These are phyloP conservation scores for Gracilariopsis chorda DNA, from an alignment of 23 red algal genomes.

Conservation along the genomic window DNA sequence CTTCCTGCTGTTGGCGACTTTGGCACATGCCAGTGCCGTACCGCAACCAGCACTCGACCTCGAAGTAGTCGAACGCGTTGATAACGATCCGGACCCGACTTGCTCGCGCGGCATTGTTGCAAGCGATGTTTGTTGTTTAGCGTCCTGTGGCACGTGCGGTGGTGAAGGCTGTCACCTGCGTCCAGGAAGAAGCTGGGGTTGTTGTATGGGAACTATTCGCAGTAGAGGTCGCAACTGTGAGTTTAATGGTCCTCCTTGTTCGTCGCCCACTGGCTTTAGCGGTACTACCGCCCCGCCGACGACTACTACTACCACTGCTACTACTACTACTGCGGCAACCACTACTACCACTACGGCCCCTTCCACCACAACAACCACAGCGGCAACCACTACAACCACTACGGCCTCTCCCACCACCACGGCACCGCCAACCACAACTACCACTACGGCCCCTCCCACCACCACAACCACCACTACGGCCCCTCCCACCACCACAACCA, in stretches of 20 bases:
- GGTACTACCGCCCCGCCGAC: too few relatives aligned
- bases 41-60: too few relatives aligned
- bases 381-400: too few relatives aligned
- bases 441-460: background rate
- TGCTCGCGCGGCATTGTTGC: slow-evolving; percentile 30
- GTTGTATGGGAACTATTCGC: background rate
- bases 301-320: too few relatives aligned
- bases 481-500: background rate
- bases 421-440: too few relatives aligned
- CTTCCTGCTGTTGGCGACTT: too few relatives aligned
- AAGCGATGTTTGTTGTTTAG: slow-evolving; percentile 19
- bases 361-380: too few relatives aligned
- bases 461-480: background rate
- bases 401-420: too few relatives aligned
- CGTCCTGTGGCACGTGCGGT: slow-evolving; percentile 22
- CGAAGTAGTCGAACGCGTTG: background rate
- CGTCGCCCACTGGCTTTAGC: background rate
- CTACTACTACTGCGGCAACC: too few relatives aligned
- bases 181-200: slow-evolving; percentile 11
- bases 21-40: background rate
- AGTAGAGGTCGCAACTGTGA: background rate
- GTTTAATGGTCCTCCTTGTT: slow-evolving; percentile 7
- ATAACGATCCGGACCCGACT: slow-evolving; percentile 4
- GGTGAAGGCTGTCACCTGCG: slow-evolving; percentile 2
- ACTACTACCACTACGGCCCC: too few relatives aligned